Evolutionary conservation across 2,329 filamentous ascomycete genomes (phyloP).

Genomic region (Ceratocystis papillata): DNA sequence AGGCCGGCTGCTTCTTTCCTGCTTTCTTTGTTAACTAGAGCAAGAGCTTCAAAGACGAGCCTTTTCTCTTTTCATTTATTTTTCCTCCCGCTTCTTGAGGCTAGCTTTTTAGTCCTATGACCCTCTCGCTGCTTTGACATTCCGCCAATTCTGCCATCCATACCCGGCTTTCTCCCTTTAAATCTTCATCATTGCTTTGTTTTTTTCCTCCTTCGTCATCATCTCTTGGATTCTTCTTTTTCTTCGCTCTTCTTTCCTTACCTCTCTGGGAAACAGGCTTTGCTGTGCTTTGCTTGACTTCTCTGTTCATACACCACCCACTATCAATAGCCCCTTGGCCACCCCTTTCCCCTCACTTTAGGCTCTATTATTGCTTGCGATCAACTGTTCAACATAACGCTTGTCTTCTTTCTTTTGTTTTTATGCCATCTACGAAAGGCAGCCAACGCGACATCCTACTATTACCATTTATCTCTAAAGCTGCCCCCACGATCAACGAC

Average conservation of each 20-base stretch:
- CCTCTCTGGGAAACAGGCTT: not conserved
- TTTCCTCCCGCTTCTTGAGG: not conserved
- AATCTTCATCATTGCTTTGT: constrained; percentile 11
- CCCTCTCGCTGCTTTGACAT: not conserved
- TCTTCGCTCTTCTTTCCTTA: not conserved
- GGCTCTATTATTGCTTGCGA: not conserved
- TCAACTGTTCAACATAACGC: not conserved
- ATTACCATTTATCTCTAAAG: constrained; percentile 3
- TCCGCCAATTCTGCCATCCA: not conserved
- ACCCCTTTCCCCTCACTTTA: not conserved
- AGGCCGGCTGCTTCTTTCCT: not conserved
- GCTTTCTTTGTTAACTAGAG: not conserved
- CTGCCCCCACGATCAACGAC: not conserved
- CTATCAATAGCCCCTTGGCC: constrained; percentile 2
- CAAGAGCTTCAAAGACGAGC: not conserved
- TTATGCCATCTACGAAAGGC: constrained; percentile 1
- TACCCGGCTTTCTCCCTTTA: not conserved
- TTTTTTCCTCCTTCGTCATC: not conserved
- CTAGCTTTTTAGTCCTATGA: not conserved
- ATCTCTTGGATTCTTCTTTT: not conserved
- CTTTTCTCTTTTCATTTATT: not conserved
- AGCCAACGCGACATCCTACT: not conserved
- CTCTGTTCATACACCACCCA: not conserved
- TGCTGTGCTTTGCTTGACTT: not conserved
- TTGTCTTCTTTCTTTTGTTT: not conserved